Evolutionary conservation across 495 filamentous ascomycete species (phyloP), one percentile per base, ranked within the genome.

Genomic region (Neurospora sp.): DNA sequence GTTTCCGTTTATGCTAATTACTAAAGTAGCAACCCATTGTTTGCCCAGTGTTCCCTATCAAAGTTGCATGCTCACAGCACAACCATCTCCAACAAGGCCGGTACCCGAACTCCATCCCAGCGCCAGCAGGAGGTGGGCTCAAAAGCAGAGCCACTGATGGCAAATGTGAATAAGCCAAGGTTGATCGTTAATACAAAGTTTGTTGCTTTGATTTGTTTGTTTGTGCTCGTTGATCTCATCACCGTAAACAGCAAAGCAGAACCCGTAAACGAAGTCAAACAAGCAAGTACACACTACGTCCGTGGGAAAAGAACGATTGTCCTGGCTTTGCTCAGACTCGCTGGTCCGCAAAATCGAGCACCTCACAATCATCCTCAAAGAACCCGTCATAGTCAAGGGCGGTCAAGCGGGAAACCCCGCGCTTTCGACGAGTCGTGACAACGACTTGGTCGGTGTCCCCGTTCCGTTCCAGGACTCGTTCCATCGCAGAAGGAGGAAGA

Each of bases 321-420:
- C 62, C 12, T 35, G 23, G 54, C 23, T 31, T 46, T 40, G 71
- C 75, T 89, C 84, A 95, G 42, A 95, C 93, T 77, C 93, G 85
- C 79, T 96, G 92, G 77, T 91, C 90, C 14, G 93, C 93, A 88
- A 94, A 97, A 83, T 97, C 94, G 76, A 97, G 85, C 72, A 97
- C 92, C 78, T 96, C 94, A 78, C 92, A 95, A 79, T 96, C 94
- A 78, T 97, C 93, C 80, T 97, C 94, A 77, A 97, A 97, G 81
- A 97, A 96, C 4, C 93, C 94, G 44, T 94, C 92, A 62, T 90
- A 92, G 18, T 89, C 88, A 35, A 86, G 87, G 46, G 83, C 77
- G 62, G 77, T 74, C 74, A 82, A 71, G 69, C 82, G 79, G 79
- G 79, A 82, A 77, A 78, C 83, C 78, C 86, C 90, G 83, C 87